Evolutionary conservation across 176 grass and related monocot genomes (phyloP), one percentile per base, ranked within the genome.

Genomic region (Oryza rufipogon): DNA sequence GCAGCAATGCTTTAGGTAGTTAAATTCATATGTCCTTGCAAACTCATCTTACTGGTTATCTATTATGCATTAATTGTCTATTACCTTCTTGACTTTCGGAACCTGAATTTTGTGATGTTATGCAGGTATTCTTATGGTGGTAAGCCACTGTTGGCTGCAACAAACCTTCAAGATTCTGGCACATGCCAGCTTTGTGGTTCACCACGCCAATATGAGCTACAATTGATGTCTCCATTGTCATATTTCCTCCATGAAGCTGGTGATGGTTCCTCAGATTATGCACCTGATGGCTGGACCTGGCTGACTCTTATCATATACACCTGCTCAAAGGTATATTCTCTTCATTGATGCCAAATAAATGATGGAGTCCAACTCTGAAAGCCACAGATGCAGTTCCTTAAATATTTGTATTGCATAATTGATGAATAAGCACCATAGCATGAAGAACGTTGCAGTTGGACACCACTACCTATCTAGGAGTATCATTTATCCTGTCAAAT

Each of bases 201-300:
- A 68, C 65, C 30, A 25, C 76, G 67, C 20, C 75, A 76, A 46
- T 96, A 87, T 87, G 96, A 99, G 81, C 71, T 96, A 78, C 96
- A 99, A 85, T 87, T 99, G 79, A 94, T 99, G 93, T 89, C 93
- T 13, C 96, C 96, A 51, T 66, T 99, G 32, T 85, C 94, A 67
- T 92, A 91, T 89, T 99, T 96, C 87, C 87, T 99, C 46, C 47
- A 96, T 32, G 74, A 96, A 92, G 96, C 86, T 85, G 47, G 83
- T 78, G 75, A 86, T 15, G 78, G 51, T 68, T 89, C 87, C 80
- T 88, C 87, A 45, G 70, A 79, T 91, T 92, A 79, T 91, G 87
- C 91, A 76, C 76, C 87, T 25, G 80, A 86, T 78, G 86, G 76
- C 41, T 99, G 96, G 96, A 91, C 69, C 75, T 99, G 96, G 96